Base-by-base conservation (phyloP, 805 yeast species). In the Yamadazyma akitaensis region DNA sequence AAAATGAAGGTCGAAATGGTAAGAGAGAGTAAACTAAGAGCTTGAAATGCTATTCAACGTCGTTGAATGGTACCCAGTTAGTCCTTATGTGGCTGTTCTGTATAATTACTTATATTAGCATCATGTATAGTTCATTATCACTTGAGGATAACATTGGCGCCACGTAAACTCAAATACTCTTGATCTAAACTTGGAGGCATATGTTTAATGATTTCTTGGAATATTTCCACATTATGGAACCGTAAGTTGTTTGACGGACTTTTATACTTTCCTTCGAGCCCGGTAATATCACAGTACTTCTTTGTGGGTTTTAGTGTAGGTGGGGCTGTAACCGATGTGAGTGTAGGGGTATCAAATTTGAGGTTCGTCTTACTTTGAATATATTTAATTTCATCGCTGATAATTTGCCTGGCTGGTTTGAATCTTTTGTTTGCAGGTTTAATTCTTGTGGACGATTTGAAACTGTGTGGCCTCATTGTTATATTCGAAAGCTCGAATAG, bases 111-210 rank as follows among this genome's bases (percentile, higher is more conserved):
- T 21, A 21, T 21, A 5, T 21, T 21, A 21, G 4, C 7, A 21
- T 21, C 24, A 7, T 21, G 7, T 21, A 21, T 21, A 21, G 24
- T 21, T 21, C 24, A 21, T 28, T 14, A 26, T 26, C 28, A 72
- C 61, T 86, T 82, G 62, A 91, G 72, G 8, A 92, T 80, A 14
- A 91, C 89, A 61, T 92, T 87, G 34, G 96, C 98, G 44, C 87
- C 88, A 56, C 98, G 76, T 50, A 92, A 70, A 53, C 86, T 86
- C 59, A 92, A 72, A 62, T 90, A 92, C 64, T 90, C 95, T 67
- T 92, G 98, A 65, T 92, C 97, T 25, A 86, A 85, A 19, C 97
- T 96, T 2, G 95, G 88, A 1, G 90, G 84, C 82, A 92, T 80
- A 51, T 81, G 80, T 61, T 81, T 81, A 31, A 88, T 85, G 31